Conservation (phyloP, 352 stramenopile species). For the Halophytophthora batemanensis region DNA sequence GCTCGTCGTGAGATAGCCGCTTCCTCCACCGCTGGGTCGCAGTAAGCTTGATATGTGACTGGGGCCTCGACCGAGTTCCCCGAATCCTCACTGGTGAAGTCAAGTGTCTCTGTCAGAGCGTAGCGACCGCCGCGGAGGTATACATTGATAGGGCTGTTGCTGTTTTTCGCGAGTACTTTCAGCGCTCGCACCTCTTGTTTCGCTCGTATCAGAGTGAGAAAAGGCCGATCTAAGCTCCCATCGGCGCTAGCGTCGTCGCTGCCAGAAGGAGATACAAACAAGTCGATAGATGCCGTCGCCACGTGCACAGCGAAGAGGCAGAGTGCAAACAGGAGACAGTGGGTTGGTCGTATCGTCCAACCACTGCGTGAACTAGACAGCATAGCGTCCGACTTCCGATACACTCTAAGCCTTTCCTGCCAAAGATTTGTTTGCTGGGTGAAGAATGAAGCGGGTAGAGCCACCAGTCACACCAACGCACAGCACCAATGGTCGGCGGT, state of each 20-base stretch:
- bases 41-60: constrained; percentile 75
- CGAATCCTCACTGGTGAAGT: constrained; percentile 45
- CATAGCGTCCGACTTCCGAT: too few species aligned
- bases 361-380: too few species aligned
- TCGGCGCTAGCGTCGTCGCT: constrained; percentile 36
- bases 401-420: too few species aligned
- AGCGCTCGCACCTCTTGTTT: constrained; percentile 35
- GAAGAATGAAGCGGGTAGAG: too few species aligned
- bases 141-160: constrained; percentile 45
- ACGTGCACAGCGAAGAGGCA: background rate
- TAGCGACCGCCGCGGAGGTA: constrained; percentile 57
- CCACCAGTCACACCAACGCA: too few species aligned
- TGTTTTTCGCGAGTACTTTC: constrained; percentile 21
- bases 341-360: too few species aligned
- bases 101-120: constrained; percentile 45
- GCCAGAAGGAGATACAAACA: constrained; percentile 53
- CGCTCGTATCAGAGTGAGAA: constrained; percentile 45
- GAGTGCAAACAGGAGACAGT: constrained; percentile 3
- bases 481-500: too few species aligned
- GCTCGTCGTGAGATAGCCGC: constrained; percentile 27
- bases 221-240: constrained; percentile 47
- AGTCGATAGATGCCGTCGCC: constrained; percentile 20
- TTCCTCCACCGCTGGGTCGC: constrained; percentile 32
- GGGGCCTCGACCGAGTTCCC: constrained; percentile 21
- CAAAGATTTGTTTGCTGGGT: too few species aligned